Evolutionary conservation across 768 basidiomycete species (phyloP).

Genomic region (Termitomyces sp.): DNA sequence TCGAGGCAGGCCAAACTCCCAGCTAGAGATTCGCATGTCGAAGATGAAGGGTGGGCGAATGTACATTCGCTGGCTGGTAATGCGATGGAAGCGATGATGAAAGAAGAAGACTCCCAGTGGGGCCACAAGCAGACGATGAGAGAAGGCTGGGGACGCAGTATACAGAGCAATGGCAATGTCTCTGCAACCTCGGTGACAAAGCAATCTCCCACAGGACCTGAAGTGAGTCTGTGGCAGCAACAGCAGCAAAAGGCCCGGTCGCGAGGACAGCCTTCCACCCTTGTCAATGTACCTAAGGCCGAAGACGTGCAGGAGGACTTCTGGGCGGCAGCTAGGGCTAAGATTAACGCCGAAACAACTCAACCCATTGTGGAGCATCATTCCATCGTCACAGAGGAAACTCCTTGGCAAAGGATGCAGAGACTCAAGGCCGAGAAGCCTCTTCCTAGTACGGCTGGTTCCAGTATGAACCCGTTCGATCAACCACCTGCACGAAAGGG

Average conservation of each 20-base stretch:
- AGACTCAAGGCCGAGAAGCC: slow-evolving; percentile 6
- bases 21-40: neutral
- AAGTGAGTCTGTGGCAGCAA: neutral
- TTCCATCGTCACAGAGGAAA: slow-evolving; percentile 8
- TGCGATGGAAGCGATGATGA: neutral
- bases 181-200: neutral
- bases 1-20: neutral
- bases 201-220: neutral
- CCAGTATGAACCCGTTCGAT: slow-evolving; percentile 4
- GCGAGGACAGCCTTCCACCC: neutral
- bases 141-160: slow-evolving; percentile 2
- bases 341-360: neutral
- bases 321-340: slow-evolving; percentile 1
- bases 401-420: slow-evolving; percentile 13
- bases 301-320: slow-evolving; percentile 1
- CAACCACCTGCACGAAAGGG: slow-evolving; percentile 3
- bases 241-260: neutral
- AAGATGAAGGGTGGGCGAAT: slow-evolving; percentile 1
- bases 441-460: neutral
- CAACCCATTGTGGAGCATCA: neutral
- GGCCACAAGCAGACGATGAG: neutral
- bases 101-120: slow-evolving; percentile 6
- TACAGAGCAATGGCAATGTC: neutral
- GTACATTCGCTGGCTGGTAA: neutral
- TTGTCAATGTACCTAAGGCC: neutral